Percentiles rank a stretch among this genome's conserved stretches.
Evolutionary conservation across 2,329 filamentous ascomycete species (phyloP).

Genomic region (Aspergillus pseudoterreus): DNA sequence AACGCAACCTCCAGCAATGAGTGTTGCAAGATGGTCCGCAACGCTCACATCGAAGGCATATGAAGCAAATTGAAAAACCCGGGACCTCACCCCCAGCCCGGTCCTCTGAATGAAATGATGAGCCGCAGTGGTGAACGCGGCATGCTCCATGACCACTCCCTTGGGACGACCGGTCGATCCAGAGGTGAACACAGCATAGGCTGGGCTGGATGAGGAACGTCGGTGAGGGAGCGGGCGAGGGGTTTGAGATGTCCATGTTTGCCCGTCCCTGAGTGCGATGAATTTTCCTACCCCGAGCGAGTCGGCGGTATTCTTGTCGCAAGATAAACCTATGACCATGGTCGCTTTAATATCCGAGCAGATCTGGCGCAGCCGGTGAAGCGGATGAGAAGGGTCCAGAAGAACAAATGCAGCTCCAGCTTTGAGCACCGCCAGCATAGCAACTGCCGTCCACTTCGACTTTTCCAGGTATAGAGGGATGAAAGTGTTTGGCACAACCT

Average conservation of each 20-base stretch:
- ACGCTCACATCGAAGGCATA: background rate
- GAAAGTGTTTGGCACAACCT: too few species aligned
- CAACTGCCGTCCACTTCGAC: background rate
- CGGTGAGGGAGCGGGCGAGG: too few species aligned
- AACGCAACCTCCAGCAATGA: background rate
- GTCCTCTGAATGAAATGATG: background rate
- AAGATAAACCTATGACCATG: too few species aligned
- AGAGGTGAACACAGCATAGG: background rate
- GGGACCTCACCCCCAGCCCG: background rate
- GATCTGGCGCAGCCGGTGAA: constrained; percentile 2
- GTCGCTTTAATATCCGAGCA: background rate
- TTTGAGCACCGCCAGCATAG: constrained; percentile 4
- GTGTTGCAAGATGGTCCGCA: background rate
- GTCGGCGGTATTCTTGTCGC: background rate
- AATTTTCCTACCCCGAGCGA: too few species aligned
- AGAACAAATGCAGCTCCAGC: constrained; percentile 6
- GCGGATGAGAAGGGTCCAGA: constrained; percentile 3
- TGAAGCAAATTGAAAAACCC: background rate
- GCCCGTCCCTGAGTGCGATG: too few species aligned
- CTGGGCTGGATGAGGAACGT: background rate
- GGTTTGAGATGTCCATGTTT: too few species aligned
- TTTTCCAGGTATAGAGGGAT: constrained; percentile 7
- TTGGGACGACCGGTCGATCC: background rate
- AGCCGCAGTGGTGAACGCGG: background rate
- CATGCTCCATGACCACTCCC: background rate